Conservation (phyloP, 257 asterid species). For the Solanum peruvianum region DNA sequence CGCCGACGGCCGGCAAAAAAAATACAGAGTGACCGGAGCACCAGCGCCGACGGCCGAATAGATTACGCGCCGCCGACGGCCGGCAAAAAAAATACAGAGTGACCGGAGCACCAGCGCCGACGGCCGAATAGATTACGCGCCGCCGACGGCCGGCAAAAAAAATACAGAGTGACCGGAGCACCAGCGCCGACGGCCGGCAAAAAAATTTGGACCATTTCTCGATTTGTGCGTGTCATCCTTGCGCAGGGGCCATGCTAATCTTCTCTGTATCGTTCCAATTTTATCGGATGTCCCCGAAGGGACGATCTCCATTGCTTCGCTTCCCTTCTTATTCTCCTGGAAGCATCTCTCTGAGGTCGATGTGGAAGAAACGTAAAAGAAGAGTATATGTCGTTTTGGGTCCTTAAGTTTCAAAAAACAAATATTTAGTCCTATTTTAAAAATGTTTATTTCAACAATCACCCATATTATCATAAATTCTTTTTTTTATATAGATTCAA, state of each 20-base stretch:
- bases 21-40: too few relatives aligned
- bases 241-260: conserved; percentile 36
- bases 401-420: not conserved
- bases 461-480: too few relatives aligned
- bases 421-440: not conserved
- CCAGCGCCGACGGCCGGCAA: not conserved
- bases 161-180: too few relatives aligned
- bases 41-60: too few relatives aligned
- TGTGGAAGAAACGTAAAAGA: not conserved
- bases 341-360: accelerated
- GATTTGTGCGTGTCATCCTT: not conserved
- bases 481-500: too few relatives aligned
- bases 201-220: not conserved
- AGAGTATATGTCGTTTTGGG: not conserved
- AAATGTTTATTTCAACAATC: not conserved
- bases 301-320: not conserved
- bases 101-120: too few relatives aligned
- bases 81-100: not conserved
- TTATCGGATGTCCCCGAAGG: conserved; percentile 34
- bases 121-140: too few relatives aligned
- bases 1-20: not conserved
- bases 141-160: not conserved
- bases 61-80: too few relatives aligned
- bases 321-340: accelerated
- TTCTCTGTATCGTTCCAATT: conserved; percentile 30